These are phyloP conservation scores for Debaryomyces coudertii DNA, from an alignment of 1,139 yeast genomes.

Conservation along the genomic window DNA sequence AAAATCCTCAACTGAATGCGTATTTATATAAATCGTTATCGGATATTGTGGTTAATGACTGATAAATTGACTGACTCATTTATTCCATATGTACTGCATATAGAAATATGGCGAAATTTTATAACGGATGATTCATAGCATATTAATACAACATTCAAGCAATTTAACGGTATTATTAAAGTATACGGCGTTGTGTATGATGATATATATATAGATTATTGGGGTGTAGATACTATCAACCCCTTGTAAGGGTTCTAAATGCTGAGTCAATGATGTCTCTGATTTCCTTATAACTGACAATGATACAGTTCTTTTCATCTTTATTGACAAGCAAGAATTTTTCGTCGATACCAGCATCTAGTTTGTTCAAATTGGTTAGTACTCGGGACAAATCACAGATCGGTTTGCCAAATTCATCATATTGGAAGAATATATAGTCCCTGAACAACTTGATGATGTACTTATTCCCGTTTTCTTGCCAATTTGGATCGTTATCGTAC, in stretches of 20 bases:
- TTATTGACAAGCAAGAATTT: constrained; percentile 74
- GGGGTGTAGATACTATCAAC: constrained; percentile 8
- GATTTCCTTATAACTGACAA: constrained; percentile 78
- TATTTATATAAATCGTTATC: constrained; percentile 6
- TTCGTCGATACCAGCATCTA: constrained; percentile 93
- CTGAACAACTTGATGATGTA: constrained; percentile 78
- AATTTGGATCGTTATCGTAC: constrained; percentile 52
- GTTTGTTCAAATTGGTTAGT: constrained; percentile 74
- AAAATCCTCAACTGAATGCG: neutral
- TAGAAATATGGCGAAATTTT: neutral
- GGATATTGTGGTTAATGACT: constrained; percentile 7
- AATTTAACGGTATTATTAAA: neutral
- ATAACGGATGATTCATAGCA: constrained; percentile 1
- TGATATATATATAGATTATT: neutral
- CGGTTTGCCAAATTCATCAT: constrained; percentile 76
- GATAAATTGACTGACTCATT: constrained; percentile 8
- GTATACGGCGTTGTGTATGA: neutral
- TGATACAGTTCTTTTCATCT: constrained; percentile 80
- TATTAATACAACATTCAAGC: neutral
- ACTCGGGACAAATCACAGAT: constrained; percentile 84
- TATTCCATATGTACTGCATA: neutral
- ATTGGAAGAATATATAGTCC: constrained; percentile 85
- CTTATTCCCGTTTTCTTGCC: constrained; percentile 79
- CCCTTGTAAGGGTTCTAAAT: constrained; percentile 58
- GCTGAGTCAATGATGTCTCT: constrained; percentile 73